phyloP scores from a whole-genome alignment of 495 filamentous ascomycete genomes.

The Immersiella caudata region DNA sequence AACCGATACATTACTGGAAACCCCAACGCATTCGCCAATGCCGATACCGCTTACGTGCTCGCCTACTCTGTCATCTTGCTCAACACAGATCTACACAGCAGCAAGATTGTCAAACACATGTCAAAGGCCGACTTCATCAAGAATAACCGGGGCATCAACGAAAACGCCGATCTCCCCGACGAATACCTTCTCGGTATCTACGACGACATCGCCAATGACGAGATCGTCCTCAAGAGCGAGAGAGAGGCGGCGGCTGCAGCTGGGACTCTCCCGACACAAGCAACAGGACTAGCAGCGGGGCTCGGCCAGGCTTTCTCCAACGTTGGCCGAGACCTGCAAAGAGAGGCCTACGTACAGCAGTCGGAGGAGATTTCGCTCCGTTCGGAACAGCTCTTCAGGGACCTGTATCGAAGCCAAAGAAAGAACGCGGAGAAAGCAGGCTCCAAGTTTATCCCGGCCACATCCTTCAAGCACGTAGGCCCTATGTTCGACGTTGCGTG shows the following conservation, averaged over 20 bases:
- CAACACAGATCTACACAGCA: constrained; percentile 94
- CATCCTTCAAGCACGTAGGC: constrained; percentile 90
- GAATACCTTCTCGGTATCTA: constrained; percentile 90
- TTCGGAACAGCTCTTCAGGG: constrained; percentile 82
- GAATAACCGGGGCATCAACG: constrained; percentile 98
- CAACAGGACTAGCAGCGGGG: constrained; percentile 75
- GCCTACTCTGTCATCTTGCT: constrained; percentile 96
- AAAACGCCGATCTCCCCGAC: constrained; percentile 88
- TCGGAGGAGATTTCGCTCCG: constrained; percentile 81
- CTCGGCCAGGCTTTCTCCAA: constrained; percentile 89
- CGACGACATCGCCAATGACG: constrained; percentile 86
- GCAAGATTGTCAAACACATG: constrained; percentile 85
- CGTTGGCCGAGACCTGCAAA: constrained; percentile 86
- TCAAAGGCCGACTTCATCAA: constrained; percentile 96
- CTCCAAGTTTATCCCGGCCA: constrained; percentile 84
- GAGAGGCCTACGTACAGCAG: constrained; percentile 90
- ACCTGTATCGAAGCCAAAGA: constrained; percentile 81
- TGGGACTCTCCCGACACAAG: constrained; percentile 60
- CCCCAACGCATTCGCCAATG: constrained; percentile 96
- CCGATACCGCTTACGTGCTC: constrained; percentile 95
- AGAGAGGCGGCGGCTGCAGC: constrained; percentile 80
- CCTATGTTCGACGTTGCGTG: constrained; percentile 99
- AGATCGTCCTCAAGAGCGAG: constrained; percentile 94
- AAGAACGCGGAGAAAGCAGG: constrained; percentile 70
- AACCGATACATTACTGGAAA: constrained; percentile 93